Percentiles rank a stretch among this genome's conserved stretches.
phyloP scores from a whole-genome alignment of 192 early-diverging fungal genomes.

The Backusella liffmaniae region DNA sequence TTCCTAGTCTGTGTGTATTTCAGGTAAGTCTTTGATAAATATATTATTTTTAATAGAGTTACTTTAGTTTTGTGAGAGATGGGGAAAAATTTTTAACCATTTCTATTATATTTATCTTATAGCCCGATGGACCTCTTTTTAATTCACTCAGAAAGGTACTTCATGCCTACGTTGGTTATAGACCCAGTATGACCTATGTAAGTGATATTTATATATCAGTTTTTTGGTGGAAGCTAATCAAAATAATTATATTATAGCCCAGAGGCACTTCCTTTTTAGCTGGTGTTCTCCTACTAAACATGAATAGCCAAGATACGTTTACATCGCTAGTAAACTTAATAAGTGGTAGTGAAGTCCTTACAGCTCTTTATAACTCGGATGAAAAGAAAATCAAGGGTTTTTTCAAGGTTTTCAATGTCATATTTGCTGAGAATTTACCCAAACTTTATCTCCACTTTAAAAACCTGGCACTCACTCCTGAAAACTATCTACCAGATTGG shows the following conservation, averaged over 20 bases:
- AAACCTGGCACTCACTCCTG: conserved; percentile 34
- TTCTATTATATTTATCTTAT: background rate
- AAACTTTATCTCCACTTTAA: conserved; percentile 46
- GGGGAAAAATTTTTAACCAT: background rate
- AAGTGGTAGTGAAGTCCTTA: conserved; percentile 29
- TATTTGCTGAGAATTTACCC: conserved; percentile 40
- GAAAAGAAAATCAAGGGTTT: conserved; percentile 37
- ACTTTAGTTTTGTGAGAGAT: background rate
- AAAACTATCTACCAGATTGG: conserved; percentile 41
- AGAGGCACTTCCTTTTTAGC: conserved; percentile 40
- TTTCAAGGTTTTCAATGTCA: conserved; percentile 40
- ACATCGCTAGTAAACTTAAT: conserved; percentile 31
- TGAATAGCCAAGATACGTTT: conserved; percentile 34
- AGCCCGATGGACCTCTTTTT: conserved; percentile 43
- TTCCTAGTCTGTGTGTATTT: conserved; percentile 40
- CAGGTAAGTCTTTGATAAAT: conserved; percentile 23
- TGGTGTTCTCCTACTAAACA: conserved; percentile 41
- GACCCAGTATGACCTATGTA: conserved; percentile 34
- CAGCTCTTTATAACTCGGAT: conserved; percentile 30
- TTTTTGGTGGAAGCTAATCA: background rate
- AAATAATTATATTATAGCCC: conserved; percentile 5
- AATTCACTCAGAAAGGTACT: conserved; percentile 30
- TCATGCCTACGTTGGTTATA: conserved; percentile 39
- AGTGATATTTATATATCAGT: background rate
- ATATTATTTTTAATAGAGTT: background rate